Percentiles rank a stretch among this genome's conserved stretches.
These are phyloP conservation scores for Vaccinium darrowii DNA, from an alignment of 148 eudicot species.

Conservation along the genomic window DNA sequence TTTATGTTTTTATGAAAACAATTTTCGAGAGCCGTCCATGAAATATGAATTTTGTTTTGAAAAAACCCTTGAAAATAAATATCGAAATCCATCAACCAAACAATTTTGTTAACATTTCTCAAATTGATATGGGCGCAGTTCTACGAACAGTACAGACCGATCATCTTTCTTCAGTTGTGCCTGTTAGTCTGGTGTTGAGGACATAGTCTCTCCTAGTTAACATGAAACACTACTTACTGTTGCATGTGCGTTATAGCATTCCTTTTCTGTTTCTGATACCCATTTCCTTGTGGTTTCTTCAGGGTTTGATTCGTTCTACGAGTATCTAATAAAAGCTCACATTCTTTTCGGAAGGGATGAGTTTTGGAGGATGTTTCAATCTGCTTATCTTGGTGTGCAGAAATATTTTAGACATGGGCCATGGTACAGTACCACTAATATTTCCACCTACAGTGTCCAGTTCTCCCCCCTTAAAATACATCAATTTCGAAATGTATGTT, in stretches of 20 bases:
- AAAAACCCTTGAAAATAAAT: neutral
- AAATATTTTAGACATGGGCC: slow-evolving; percentile 93
- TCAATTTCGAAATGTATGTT: neutral
- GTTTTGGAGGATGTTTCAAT: slow-evolving; percentile 96
- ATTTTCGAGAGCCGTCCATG: neutral
- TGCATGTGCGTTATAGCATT: neutral
- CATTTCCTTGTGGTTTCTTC: slow-evolving; percentile 10
- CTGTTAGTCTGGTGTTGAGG: neutral
- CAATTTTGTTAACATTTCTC: neutral
- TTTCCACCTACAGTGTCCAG: neutral
- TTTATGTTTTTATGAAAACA: neutral
- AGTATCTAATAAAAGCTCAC: slow-evolving; percentile 85
- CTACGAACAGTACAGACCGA: neutral
- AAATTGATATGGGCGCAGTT: neutral
- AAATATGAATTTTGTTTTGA: neutral
- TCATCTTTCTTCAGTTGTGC: neutral
- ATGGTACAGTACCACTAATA: slow-evolving; percentile 48
- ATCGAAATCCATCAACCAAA: neutral
- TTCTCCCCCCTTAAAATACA: neutral
- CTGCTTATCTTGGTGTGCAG: slow-evolving; percentile 91
- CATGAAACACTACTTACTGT: neutral
- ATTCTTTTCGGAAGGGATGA: slow-evolving; percentile 92
- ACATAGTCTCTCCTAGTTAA: neutral
- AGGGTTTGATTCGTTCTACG: slow-evolving; percentile 98
- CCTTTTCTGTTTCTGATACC: slow-evolving; percentile 12